Evolutionary conservation across 164 flowering plant genomes (phyloP), one percentile per base, ranked within the genome.

Genomic region (Sextonia rubra): DNA sequence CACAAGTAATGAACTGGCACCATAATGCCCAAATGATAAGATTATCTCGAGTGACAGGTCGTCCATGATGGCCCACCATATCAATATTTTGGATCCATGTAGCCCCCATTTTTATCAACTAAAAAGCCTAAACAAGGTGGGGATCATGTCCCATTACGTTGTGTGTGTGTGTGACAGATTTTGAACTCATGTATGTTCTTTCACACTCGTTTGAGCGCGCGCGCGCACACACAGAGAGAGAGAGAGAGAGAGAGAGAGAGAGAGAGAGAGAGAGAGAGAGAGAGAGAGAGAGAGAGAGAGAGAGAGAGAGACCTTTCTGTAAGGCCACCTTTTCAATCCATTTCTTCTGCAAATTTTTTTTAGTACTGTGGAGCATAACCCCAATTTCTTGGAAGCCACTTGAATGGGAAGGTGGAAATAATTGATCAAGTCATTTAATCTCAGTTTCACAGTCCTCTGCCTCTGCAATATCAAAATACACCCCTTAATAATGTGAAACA

Each of bases 291-390:
- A 63, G 32, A 63, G 18, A 64, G 37, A 12, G 66, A 29, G 66
- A 25, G 37, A 64, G 37, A 67, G 55, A 44, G 32, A 55, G 27
- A 88, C 93, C 91, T 86, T 87, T 73, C 93, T 77, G 47, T 84
- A 68, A 17, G 93, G 93, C 93, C 93, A 89, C 52, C 93, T 77
- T 8, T 3, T 0, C 52, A 86, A 23, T 12, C 81, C 81, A 66
- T 66, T 4, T 58, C 69, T 73, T 8, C 89, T 79, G 72, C 90
- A 85, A 24, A 84, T 82, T 75, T 81, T 86, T 78, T 87, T 87
- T 8, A 89, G 76, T 1, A 81, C 89, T 0, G 93, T 89, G 1
- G 83, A 79, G 61, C 90, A 87, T 2, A 88, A 32, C 0, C 70
- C 60, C 78, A 89, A 20, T 23, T 32, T 47, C 71, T 55, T 67